Percentiles rank a stretch among this genome's conserved stretches.
phyloP scores from a whole-genome alignment of 441 rosid species.

The Euphorbia schlechtendalii region DNA sequence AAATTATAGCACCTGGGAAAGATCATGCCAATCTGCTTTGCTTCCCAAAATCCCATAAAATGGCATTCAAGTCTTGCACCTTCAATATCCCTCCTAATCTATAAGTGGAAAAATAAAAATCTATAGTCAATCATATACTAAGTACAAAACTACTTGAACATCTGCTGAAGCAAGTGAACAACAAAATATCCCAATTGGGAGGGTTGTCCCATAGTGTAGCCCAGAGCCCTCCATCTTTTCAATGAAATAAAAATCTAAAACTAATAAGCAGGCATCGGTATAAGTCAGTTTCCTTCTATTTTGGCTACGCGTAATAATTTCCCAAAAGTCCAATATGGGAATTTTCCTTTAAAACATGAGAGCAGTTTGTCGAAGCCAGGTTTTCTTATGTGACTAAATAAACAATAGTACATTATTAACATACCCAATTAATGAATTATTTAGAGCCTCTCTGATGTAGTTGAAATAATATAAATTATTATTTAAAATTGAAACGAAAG shows the following conservation, averaged over 20 bases:
- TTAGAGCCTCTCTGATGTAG: background rate
- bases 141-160: background rate
- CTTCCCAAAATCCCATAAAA: slow-evolving; percentile 63
- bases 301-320: background rate
- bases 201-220: too few species aligned
- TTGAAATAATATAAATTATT: too few species aligned
- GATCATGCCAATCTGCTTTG: slow-evolving; percentile 56
- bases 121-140: slow-evolving; percentile 1
- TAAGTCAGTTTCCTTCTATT: too few species aligned
- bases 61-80: slow-evolving; percentile 74
- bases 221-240: too few species aligned
- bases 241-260: too few species aligned
- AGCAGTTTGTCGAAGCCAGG: background rate
- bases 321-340: background rate
- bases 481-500: too few species aligned
- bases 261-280: too few species aligned
- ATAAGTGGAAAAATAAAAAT: background rate
- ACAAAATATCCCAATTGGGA: background rate
- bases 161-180: background rate
- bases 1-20: slow-evolving; percentile 47
- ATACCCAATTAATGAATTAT: background rate
- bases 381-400: background rate
- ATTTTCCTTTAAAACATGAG: background rate
- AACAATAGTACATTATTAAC: background rate
- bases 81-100: too few species aligned